Base-by-base conservation (phyloP, 2,329 filamentous ascomycete genomes). In the Fusarium sp. region DNA sequence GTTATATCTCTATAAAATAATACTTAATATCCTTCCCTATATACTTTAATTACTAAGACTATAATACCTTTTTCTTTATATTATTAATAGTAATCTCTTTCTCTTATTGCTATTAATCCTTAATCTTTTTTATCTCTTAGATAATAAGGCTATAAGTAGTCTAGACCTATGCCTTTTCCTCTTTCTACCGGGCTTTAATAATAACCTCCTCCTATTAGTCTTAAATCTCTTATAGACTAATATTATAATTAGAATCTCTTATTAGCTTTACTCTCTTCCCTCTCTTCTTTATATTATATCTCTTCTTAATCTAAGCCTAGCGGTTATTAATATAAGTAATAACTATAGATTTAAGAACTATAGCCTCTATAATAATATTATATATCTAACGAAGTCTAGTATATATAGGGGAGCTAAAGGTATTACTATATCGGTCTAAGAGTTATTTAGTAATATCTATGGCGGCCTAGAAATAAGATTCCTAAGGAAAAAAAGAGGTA, bases 401-500 rank as follows among this genome's bases (percentile, higher is more conserved):
- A n/a, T n/a, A n/a, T n/a, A n/a, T n/a, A n/a, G n/a, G n/a, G n/a
- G n/a, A n/a, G n/a, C n/a, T n/a, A n/a, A n/a, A n/a, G n/a, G n/a
- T n/a, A n/a, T n/a, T n/a, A n/a, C n/a, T n/a, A n/a, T n/a, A n/a
- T n/a, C 31, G 31, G 10, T 33, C 31, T 5, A 10, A 33, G 31
- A 35, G 14, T 35, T 2, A 14, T 16, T 35, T 16, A 1, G 33
- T 14, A 6, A 14, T 35, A 35, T 35, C 14, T 35, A 1, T 14
- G 13, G 33, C 33, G 33, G 14, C 10, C 33, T 35, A 6, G 33
- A 35, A 35, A 14, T 14, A 14, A 16, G 33, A 7, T 5, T 35
- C 14, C 0, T 35, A 1, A 35, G 33, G 33, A 3, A 35, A 6
- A 1, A 35, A 14, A 4, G 33, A 35, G 33, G 33, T 0, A 1